Evolutionary conservation across 768 basidiomycete species (phyloP), one percentile per base, ranked within the genome.

Genomic region (Dacryopinax primogenitus): DNA sequence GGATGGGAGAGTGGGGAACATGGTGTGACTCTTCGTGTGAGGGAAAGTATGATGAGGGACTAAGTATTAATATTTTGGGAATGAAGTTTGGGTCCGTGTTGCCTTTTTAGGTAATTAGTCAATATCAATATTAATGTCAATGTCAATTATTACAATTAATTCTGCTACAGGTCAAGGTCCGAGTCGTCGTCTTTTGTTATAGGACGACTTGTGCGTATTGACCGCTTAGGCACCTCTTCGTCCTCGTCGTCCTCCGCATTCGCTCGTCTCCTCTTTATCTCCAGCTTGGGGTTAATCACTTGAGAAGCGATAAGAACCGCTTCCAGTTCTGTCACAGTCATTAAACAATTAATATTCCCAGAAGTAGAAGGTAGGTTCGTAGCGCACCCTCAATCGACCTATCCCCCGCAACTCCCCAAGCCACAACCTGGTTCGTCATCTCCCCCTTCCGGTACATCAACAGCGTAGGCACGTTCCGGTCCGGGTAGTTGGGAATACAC

Each of bases 401-500:
- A 67, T 92, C 87, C 68, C 80, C 78, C 66, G 92, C 90, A 4
- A 85, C 86, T 15, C 88, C 88, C 86, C 91, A 90, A 1, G 90
- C 83, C 3, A 90, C 79, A 13, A 96, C 78, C 74, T 97, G 92
- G 67, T 88, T 87, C 58, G 82, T 78, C 34, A 98, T 87, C 45
- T 93, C 88, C n/a, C 96, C 96, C 69, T 87, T 87, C 51, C 88
- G 85, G 76, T 99, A 98, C 33, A 95, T 77, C 68, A 99, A 85
- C 65, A 98, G 77, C 80, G 95, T 98, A 1, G 96, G 96, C 39
- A 92, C 76, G 63, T 92, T 85, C 36, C 83, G 80, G 70, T 97
- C 96, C 15, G 94, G 95, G 35, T 98, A 85, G 75, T 97, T 87
- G n/a, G 90, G 86, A 70, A 99, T 96, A 77, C 92, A 95, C 75